Base-by-base conservation (phyloP, 495 filamentous ascomycete species). In the Penicillium riverlandense region DNA sequence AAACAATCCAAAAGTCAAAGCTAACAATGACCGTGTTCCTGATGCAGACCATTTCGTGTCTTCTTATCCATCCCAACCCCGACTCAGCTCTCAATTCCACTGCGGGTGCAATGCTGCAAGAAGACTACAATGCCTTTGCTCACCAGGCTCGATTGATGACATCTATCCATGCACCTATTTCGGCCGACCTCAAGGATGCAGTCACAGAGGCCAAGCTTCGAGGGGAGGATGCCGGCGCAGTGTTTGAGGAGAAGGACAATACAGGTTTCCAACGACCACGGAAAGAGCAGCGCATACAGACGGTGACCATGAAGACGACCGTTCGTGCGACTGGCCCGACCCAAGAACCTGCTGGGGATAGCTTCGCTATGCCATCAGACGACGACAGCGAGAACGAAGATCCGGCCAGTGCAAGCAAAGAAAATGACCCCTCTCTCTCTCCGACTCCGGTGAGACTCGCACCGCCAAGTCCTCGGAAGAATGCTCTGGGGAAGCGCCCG, bases 51-150 rank as follows among this genome's bases (percentile, higher is more conserved):
- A 85, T 87, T 34, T 77, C 73, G 4, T 87, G 83, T 61, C 70
- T 87, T 31, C 68, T 87, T n/a, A 82, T 87, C 40, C 72, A 83
- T 38, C 83, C 83, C 7, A 87, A 86, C 52, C 82, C 83, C 1
- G 82, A 81, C 48, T 85, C 80, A 31, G 80, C 83, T 9, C 68
- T 87, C 35, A 87, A 87, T 53, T 77, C 79, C 10, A 69, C 72
- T 11, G 80, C 84, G 6, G 82, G 83, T 5, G 68, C 72, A 12
- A 52, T 86, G 39, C 67, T 83, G 2, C 71, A 75, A 40, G 83
- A 84, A 30, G 79, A 84, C 45, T 86, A 78, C 45, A 70, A 67
- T 10, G 70, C 66, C 4, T 87, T 79, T 57, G 68, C 74, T 39
- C 70, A 74, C 37, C 71, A 84, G 47, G 83, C 83, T 11, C 76